phyloP scores from a whole-genome alignment of 257 asterid species.

The Ilex asprella region DNA sequence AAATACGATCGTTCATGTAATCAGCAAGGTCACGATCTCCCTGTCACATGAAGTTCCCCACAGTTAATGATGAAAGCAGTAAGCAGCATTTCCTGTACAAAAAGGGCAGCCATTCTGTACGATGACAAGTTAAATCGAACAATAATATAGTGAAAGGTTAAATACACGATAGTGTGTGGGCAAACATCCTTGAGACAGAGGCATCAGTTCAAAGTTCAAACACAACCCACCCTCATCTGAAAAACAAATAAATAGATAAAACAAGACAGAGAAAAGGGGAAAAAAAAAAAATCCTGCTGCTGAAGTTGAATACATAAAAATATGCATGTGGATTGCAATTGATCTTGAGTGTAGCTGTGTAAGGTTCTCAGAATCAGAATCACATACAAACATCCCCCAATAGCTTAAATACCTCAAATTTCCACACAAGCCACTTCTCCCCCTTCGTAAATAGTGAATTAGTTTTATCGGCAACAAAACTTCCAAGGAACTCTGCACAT shows the following conservation, averaged over 20 bases:
- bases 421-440: conserved; percentile 99
- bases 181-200: too few relatives aligned
- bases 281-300: too few relatives aligned
- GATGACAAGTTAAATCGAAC: neutral
- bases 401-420: conserved; percentile 65
- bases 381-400: too few relatives aligned
- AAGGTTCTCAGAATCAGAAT: too few relatives aligned
- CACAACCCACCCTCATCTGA: too few relatives aligned
- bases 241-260: too few relatives aligned
- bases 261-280: too few relatives aligned
- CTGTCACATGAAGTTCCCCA: conserved; percentile 35
- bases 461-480: conserved; percentile 73
- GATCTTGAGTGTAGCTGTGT: too few relatives aligned
- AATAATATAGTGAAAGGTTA: neutral
- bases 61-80: conserved; percentile 2
- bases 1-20: conserved; percentile 74
- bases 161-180: too few relatives aligned
- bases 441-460: conserved; percentile 65
- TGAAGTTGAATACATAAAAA: too few relatives aligned
- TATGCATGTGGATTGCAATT: too few relatives aligned
- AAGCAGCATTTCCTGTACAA: neutral
- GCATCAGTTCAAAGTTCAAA: too few relatives aligned
- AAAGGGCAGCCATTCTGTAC: neutral
- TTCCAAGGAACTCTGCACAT: conserved; percentile 93
- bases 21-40: conserved; percentile 90